phyloP scores from a whole-genome alignment of 116 monocot species.

The Papilionanthe hybrid region DNA sequence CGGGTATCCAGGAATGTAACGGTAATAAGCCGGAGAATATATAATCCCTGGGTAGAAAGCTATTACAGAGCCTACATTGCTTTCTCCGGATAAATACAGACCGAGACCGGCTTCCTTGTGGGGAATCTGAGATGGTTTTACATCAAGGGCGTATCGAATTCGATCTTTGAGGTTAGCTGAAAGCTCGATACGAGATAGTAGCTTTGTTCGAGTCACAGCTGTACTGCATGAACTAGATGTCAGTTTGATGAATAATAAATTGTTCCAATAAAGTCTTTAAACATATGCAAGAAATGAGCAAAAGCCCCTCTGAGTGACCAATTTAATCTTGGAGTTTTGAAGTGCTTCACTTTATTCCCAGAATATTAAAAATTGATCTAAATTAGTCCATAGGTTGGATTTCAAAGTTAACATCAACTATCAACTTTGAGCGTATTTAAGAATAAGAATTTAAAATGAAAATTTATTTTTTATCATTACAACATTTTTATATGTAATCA shows the following conservation, averaged over 20 bases:
- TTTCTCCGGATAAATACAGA: conserved; percentile 60
- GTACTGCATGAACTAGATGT: conserved; percentile 47
- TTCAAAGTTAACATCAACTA: too few species aligned
- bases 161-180: conserved; percentile 48
- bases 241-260: conserved; percentile 9
- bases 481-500: too few species aligned
- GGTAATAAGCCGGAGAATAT: conserved; percentile 87
- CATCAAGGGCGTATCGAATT: conserved; percentile 62
- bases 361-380: too few species aligned
- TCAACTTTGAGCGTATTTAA: too few species aligned
- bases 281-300: too few species aligned
- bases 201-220: conserved; percentile 53
- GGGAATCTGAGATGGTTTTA: conserved; percentile 68
- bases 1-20: conserved; percentile 82
- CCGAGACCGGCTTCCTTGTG: conserved; percentile 82
- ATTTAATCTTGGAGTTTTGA: too few species aligned
- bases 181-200: conserved; percentile 41
- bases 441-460: too few species aligned
- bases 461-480: too few species aligned
- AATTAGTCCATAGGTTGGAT: too few species aligned
- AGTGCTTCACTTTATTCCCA: too few species aligned
- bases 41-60: conserved; percentile 87
- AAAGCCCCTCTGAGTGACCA: too few species aligned
- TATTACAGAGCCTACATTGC: conserved; percentile 58
- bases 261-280: not conserved